Evolutionary conservation across 352 stramenopile species (phyloP).

Genomic region (Poterioochromonas sp.): DNA sequence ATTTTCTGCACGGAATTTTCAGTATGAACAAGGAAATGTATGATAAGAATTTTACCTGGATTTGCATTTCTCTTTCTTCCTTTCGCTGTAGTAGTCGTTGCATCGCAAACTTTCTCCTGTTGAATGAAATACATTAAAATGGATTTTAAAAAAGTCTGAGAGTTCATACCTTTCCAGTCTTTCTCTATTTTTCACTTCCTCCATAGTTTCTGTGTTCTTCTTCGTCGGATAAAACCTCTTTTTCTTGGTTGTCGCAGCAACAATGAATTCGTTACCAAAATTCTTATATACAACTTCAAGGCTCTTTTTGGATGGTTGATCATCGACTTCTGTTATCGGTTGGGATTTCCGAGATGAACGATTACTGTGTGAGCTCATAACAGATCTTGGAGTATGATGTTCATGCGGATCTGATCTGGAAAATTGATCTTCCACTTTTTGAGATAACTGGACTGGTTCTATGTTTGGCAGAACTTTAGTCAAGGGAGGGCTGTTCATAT

Average conservation of each 20-base stretch:
- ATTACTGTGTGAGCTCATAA: too few relatives aligned
- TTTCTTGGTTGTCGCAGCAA: constrained; percentile 19
- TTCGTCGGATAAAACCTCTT: constrained; percentile 19
- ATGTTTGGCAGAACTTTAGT: too few relatives aligned
- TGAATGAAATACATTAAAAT: neutral
- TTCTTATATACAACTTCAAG: neutral
- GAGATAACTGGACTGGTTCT: too few relatives aligned
- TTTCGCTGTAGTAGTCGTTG: neutral
- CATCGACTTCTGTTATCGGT: too few relatives aligned
- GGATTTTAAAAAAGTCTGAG: neutral
- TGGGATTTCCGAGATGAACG: too few relatives aligned
- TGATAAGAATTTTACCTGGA: neutral
- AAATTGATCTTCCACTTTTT: too few relatives aligned
- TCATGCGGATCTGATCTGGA: too few relatives aligned
- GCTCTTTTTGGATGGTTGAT: neutral
- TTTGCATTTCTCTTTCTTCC: neutral
- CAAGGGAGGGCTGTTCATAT: too few relatives aligned
- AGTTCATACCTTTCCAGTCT: neutral
- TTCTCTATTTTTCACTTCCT: neutral
- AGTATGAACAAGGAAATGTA: too few relatives aligned
- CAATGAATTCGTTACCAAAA: constrained; percentile 19
- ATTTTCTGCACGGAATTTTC: neutral
- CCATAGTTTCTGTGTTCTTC: neutral
- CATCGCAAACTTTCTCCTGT: neutral
- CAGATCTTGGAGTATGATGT: too few relatives aligned